Evolutionary conservation across 345 rosid species (phyloP), one percentile per base, ranked within the genome.

Genomic region (Corymbia maculata): DNA sequence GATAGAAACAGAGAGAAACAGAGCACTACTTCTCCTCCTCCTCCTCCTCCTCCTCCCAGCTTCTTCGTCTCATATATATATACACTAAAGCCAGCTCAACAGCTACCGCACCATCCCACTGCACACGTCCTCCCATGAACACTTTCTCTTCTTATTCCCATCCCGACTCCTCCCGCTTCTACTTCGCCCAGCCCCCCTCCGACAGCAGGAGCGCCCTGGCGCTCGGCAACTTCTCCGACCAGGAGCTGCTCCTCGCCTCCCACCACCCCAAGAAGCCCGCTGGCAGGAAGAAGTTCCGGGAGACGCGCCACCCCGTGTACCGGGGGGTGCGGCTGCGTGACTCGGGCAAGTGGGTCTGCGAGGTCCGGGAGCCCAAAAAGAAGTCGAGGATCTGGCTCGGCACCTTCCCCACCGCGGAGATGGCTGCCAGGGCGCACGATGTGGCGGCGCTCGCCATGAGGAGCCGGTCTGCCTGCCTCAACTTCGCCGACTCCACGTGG

Each of bases 381-480:
- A 94, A 95, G 87, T 90, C 99, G 0, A 94, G 99, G 89, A 95
- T 97, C 45, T 97, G 99, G 99, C 91, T 97, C 1, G 99, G 99
- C 21, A 96, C 98, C 17, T 96, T 94, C 52, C 92, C 93, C 3
- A 94, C 95, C 0, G 94, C 93, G 2, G 98, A 97, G 89, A 97
- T 96, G 99, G 99, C 99, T 2, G 99, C 98, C 42, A 92, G 99
- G 51, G 99, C 99, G 2, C 99, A 95, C 52, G 98, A 96, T 68
- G 99, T 97, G 89, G 99, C 99, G 4, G 98, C 94, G 9, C 88
- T 96, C 1, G 95, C 98, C 0, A 87, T 96, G 79, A 93, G 96
- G 90, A 98, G 99, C 1, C 89, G 95, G 28, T 90, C 93, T 9
- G 98, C 97, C 21, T 97, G 99, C 90, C 92, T 97, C 59, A 96